These are phyloP conservation scores for Aschersonia sp. DNA, from an alignment of 2,329 filamentous ascomycete genomes.

Conservation along the genomic window DNA sequence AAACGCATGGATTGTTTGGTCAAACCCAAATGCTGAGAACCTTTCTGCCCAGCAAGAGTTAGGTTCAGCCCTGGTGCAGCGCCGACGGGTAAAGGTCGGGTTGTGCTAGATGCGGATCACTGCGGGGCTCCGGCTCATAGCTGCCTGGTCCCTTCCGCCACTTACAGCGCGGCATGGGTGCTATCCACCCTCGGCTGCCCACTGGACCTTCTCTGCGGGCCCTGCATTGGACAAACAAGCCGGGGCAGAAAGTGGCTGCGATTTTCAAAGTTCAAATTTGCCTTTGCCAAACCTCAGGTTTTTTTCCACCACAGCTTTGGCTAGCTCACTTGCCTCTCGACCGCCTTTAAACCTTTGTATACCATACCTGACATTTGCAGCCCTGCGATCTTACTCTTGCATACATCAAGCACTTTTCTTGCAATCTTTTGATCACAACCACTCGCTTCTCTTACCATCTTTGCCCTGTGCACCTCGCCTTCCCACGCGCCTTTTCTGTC, in stretches of 20 bases:
- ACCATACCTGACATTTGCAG: constrained; percentile 1
- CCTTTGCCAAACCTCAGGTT: constrained; percentile 17
- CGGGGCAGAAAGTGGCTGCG: constrained; percentile 1
- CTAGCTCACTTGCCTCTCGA: constrained; percentile 3
- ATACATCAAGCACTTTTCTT: constrained; percentile 1
- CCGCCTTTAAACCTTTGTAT: constrained; percentile 6
- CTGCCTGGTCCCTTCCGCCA: background rate
- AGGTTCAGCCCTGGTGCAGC: constrained; percentile 16
- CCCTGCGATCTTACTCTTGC: constrained; percentile 3
- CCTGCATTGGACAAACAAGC: background rate
- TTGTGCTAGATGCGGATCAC: constrained; percentile 8
- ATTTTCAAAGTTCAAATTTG: constrained; percentile 15
- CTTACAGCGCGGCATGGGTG: constrained; percentile 4
- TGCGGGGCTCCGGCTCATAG: background rate
- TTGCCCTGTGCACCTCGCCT: background rate
- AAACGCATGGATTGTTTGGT: too few species aligned
- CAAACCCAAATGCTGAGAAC: too few species aligned
- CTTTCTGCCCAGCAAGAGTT: too few species aligned
- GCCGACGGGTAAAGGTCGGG: constrained; percentile 17
- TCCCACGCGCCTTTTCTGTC: background rate
- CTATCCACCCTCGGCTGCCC: background rate
- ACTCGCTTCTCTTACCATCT: background rate
- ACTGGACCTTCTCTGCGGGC: constrained; percentile 1
- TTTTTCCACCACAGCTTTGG: constrained; percentile 8
- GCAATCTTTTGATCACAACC: constrained; percentile 1